These are phyloP conservation scores for Fusarium dlaminii DNA, from an alignment of 2,329 filamentous ascomycete species.

Conservation along the genomic window DNA sequence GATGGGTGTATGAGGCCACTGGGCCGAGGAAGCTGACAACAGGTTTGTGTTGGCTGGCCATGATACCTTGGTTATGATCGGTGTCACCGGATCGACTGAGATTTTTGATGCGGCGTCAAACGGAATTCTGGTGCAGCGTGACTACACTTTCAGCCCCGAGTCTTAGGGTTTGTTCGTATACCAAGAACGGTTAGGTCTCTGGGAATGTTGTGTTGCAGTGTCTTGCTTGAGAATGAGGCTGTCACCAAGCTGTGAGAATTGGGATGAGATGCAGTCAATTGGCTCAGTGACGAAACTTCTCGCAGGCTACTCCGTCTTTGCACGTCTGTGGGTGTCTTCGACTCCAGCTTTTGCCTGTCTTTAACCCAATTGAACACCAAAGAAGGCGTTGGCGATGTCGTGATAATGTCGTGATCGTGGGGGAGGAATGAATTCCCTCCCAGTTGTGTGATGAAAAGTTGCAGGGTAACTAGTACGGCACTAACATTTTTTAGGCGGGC, in stretches of 20 bases:
- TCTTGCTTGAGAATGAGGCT: not conserved
- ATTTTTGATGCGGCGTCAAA: not conserved
- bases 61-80: constrained; percentile 33
- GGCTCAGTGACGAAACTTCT: not conserved
- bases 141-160: not conserved
- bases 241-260: not conserved
- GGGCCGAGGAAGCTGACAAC: constrained; percentile 62
- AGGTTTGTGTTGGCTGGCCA: constrained; percentile 48
- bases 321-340: constrained; percentile 3
- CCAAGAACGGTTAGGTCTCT: not conserved
- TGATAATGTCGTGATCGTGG: constrained; percentile 43
- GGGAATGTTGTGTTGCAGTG: constrained; percentile 2
- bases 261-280: constrained; percentile 10
- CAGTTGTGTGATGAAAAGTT: constrained; percentile 37
- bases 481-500: constrained; percentile 20
- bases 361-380: constrained; percentile 14
- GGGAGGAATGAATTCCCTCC: constrained; percentile 34
- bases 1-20: constrained; percentile 60
- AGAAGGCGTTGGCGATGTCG: constrained; percentile 36
- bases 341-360: constrained; percentile 1
- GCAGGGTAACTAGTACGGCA: constrained; percentile 3
- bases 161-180: not conserved
- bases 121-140: not conserved
- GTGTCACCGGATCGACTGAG: constrained; percentile 5
- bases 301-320: not conserved